phyloP scores from a whole-genome alignment of 2,329 filamentous ascomycete genomes.

The Phaeophleospora eucalypticola region DNA sequence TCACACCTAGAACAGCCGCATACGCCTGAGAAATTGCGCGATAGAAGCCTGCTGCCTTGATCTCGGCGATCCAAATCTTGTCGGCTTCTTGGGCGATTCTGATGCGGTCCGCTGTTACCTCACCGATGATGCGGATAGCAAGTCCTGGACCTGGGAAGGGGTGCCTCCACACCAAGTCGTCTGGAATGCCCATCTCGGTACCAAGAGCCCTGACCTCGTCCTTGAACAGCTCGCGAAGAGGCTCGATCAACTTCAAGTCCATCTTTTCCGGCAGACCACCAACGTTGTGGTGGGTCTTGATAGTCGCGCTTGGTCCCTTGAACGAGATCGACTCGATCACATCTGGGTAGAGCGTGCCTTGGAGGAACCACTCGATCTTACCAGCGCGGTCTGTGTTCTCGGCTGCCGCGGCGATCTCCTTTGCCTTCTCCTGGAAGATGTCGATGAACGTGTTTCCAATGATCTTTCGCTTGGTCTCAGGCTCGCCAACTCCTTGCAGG shows the following conservation, averaged over 20 bases:
- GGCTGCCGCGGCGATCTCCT: conserved; percentile 67
- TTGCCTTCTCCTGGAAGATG: conserved; percentile 76
- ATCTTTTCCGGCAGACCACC: conserved; percentile 62
- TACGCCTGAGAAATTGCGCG: conserved; percentile 67
- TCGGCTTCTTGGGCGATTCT: conserved; percentile 75
- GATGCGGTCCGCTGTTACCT: conserved; percentile 75
- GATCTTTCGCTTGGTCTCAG: conserved; percentile 86
- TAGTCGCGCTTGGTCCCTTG: conserved; percentile 66
- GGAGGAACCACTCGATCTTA: conserved; percentile 79
- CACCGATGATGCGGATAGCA: conserved; percentile 76
- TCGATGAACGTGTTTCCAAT: conserved; percentile 80
- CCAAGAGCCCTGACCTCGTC: conserved; percentile 73
- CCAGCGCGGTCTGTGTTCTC: conserved; percentile 64
- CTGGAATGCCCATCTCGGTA: conserved; percentile 64
- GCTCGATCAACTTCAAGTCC: conserved; percentile 70
- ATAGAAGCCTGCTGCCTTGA: conserved; percentile 68
- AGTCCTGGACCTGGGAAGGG: conserved; percentile 74
- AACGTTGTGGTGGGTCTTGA: conserved; percentile 72
- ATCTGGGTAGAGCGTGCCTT: conserved; percentile 78
- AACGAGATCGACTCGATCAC: conserved; percentile 69
- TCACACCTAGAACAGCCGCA: conserved; percentile 62
- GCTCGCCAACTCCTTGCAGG: conserved; percentile 69
- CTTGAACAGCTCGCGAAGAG: conserved; percentile 76
- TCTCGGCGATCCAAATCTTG: conserved; percentile 72
- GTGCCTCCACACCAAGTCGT: conserved; percentile 74